phyloP scores from a whole-genome alignment of 2,329 filamentous ascomycete species.

The Talaromyces sp. region DNA sequence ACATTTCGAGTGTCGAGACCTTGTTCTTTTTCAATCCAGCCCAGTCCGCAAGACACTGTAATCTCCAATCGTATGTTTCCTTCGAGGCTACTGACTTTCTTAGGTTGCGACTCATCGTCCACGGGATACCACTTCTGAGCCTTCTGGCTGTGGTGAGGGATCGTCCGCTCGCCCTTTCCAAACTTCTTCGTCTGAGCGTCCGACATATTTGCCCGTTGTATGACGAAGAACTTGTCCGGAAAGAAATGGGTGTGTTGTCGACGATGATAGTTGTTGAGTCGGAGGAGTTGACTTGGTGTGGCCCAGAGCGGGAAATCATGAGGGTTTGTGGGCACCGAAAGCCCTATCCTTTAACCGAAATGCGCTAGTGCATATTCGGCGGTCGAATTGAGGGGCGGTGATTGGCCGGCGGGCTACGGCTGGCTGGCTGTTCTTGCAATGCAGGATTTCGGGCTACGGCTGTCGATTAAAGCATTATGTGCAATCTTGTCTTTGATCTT shows the following conservation, averaged over 20 bases:
- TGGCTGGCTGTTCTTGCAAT: neutral
- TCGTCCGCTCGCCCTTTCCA: constrained; percentile 90
- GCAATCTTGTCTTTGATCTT: constrained; percentile 16
- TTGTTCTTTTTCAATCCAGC: neutral
- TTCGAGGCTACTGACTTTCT: constrained; percentile 73
- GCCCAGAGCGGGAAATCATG: constrained; percentile 36
- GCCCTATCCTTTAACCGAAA: constrained; percentile 42
- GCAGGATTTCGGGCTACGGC: constrained; percentile 11
- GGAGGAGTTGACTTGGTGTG: constrained; percentile 33
- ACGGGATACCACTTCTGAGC: constrained; percentile 99
- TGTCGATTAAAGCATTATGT: neutral
- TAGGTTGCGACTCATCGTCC: constrained; percentile 81
- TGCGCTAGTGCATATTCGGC: constrained; percentile 36
- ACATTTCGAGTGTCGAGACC: neutral
- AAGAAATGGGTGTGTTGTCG: constrained; percentile 39
- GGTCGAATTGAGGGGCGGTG: constrained; percentile 6
- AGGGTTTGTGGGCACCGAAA: constrained; percentile 44
- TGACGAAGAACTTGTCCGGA: constrained; percentile 38
- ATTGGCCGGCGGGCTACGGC: constrained; percentile 20
- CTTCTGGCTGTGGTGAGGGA: constrained; percentile 84
- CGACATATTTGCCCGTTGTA: constrained; percentile 52
- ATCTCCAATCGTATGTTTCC: constrained; percentile 3
- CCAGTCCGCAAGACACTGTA: constrained; percentile 16
- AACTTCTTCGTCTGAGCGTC: constrained; percentile 81
- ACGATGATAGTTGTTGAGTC: constrained; percentile 41